Base-by-base conservation (phyloP, 345 rosid genomes). In the Brassica nigra region DNA sequence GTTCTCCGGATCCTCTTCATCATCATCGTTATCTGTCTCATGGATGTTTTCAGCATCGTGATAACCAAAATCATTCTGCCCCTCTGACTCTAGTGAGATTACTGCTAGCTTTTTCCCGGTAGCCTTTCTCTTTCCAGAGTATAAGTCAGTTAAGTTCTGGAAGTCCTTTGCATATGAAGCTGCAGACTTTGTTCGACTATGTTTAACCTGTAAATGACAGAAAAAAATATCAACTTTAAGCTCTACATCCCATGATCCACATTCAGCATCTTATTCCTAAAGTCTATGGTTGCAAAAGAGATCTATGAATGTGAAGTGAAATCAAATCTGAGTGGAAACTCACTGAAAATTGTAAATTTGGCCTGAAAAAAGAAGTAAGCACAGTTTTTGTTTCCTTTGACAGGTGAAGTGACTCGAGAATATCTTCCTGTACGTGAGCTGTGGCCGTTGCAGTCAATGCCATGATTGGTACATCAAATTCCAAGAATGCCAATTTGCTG, bases 381-480 rank as follows among this genome's bases (percentile, higher is more conserved):
- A 94, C 96, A 68, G 84, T 81, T 80, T 89, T 90, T 80, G 92
- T 89, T 73, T 87, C 87, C 82, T 84, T 89, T 63, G 93, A 85
- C 91, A 92, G 81, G 83, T 80, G 73, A 73, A 94, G 86, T 12
- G 94, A 89, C 71, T 86, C 78, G 76, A 89, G 82, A 78, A 94
- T 89, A 83, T 92, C 97, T 83, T 87, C 88, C 61, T 79, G 91
- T 75, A 92, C 98, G 62, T 68, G 88, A 84, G 68, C 44, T 27
- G 96, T 92, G 76, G 98, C 98, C 14, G 97, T 94, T 71, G 98
- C 97, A 66, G 98, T 94, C 89, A 94, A 85, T 67, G 94, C 96
- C 97, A 94, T 94, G 73, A 94, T 73, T 11, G 98, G 96, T 54
- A 92, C 82, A 86, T 91, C 90, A 67, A 66, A 81, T 65, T 84